Percentiles rank a stretch among this genome's conserved stretches.
Conservation (phyloP, 129 eudicot genomes). For the Heracleum sosnowskyi region DNA sequence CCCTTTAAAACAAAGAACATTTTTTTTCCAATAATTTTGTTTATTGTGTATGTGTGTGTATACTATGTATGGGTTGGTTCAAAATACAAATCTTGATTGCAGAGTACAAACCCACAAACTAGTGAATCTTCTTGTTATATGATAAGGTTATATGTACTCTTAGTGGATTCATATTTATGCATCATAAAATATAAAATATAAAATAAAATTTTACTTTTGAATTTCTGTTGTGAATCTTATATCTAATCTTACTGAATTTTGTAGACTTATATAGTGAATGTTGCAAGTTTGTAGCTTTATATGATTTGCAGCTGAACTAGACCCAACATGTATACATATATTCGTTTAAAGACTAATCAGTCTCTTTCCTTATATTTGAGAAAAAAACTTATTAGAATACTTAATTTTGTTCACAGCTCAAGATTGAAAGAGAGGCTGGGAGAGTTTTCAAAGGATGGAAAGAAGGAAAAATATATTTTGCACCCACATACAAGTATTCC, state of each 20-base stretch:
- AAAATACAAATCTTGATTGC: background rate
- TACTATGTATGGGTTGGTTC: background rate
- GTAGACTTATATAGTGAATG: background rate
- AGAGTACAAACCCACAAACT: background rate
- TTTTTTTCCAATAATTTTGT: background rate
- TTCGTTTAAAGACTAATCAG: background rate
- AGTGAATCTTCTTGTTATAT: background rate
- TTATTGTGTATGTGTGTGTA: background rate
- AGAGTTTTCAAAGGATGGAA: constrained; percentile 51
- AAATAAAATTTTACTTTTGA: background rate
- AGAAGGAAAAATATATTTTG: constrained; percentile 55
- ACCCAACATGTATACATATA: background rate
- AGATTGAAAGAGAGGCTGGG: constrained; percentile 57
- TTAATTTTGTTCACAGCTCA: constrained; percentile 28
- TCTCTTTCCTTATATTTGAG: background rate
- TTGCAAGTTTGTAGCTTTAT: background rate
- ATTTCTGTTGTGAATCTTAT: background rate
- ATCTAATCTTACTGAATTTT: background rate
- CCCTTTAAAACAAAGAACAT: background rate
- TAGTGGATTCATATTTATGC: background rate
- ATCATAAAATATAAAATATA: background rate
- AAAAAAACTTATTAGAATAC: background rate
- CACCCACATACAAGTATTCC: constrained; percentile 57
- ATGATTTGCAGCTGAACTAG: background rate
- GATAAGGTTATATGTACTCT: background rate